Evolutionary conservation across 2,329 filamentous ascomycete species (phyloP).

Genomic region (Hypoxylon sp.): DNA sequence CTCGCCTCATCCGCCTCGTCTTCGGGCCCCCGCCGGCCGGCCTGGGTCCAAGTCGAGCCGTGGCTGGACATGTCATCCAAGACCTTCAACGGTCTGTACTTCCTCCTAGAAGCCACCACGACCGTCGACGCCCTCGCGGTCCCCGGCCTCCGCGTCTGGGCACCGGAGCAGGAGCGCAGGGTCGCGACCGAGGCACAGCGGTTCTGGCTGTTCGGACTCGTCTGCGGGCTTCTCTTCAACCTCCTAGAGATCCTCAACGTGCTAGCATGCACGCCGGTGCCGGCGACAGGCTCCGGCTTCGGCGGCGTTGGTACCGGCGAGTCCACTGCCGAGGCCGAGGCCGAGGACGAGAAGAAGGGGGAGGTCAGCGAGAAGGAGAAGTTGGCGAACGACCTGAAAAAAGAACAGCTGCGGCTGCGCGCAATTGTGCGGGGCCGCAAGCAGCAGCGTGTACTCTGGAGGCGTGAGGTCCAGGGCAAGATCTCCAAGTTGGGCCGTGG

Average conservation of each 20-base stretch:
- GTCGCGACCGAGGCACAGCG: constrained; percentile 72
- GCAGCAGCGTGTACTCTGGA: constrained; percentile 50
- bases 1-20: constrained; percentile 30
- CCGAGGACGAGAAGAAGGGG: constrained; percentile 11
- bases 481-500: constrained; percentile 57
- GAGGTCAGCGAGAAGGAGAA: constrained; percentile 12
- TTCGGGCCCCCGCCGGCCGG: constrained; percentile 30
- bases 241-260: constrained; percentile 57
- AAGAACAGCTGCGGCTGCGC: constrained; percentile 54
- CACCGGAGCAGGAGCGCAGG: constrained; percentile 57
- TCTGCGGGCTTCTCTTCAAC: constrained; percentile 60
- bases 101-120: constrained; percentile 73
- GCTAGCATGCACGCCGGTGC: constrained; percentile 53
- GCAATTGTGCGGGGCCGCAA: constrained; percentile 51
- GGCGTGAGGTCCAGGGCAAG: constrained; percentile 48
- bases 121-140: constrained; percentile 65
- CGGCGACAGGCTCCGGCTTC: constrained; percentile 49
- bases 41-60: constrained; percentile 47
- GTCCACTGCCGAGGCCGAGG: background rate
- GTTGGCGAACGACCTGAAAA: constrained; percentile 37
- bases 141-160: constrained; percentile 63
- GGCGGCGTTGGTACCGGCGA: constrained; percentile 18
- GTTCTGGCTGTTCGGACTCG: constrained; percentile 76
- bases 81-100: constrained; percentile 73
- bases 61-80: constrained; percentile 68